Percentiles rank a stretch among this genome's conserved stretches.
phyloP scores from a whole-genome alignment of 2,329 filamentous ascomycete species.

The Exophiala mesophila region DNA sequence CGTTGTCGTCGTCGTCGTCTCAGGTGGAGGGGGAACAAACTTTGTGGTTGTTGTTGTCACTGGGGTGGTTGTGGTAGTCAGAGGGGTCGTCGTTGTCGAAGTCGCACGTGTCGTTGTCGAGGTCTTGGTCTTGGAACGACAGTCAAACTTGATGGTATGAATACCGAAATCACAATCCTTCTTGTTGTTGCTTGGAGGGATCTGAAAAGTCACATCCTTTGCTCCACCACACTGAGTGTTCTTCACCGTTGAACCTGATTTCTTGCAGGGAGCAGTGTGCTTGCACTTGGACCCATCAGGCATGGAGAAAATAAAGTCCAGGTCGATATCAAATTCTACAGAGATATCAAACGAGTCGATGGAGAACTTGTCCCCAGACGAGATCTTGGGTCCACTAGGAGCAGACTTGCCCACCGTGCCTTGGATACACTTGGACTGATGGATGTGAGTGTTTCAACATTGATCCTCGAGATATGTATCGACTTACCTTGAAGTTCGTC shows the following conservation, averaged over 20 bases:
- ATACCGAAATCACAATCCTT: conserved; percentile 67
- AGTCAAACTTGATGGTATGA: conserved; percentile 72
- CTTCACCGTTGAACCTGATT: conserved; percentile 62
- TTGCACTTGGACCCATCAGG: conserved; percentile 76
- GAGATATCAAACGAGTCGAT: conserved; percentile 69
- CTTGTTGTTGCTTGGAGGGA: conserved; percentile 52
- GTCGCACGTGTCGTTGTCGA: conserved; percentile 1
- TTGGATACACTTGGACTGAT: conserved; percentile 56
- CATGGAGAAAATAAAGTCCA: conserved; percentile 87
- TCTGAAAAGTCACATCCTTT: conserved; percentile 67
- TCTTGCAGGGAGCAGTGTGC: conserved; percentile 64
- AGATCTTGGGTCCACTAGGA: conserved; percentile 53
- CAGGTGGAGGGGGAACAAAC: conserved; percentile 4
- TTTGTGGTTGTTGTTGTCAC: conserved; percentile 38
- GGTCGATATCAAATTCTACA: conserved; percentile 67
- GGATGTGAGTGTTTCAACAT: conserved; percentile 37
- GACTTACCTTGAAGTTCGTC: conserved; percentile 29
- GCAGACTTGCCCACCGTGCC: conserved; percentile 44
- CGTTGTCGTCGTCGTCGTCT: conserved; percentile 2
- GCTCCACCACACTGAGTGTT: conserved; percentile 94
- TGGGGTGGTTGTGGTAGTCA: conserved; percentile 35
- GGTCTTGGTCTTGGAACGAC: conserved; percentile 35
- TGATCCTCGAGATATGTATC: too few species aligned
- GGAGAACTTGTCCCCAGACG: conserved; percentile 63
- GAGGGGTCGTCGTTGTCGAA: conserved; percentile 29